Conservation (phyloP, 2,329 filamentous ascomycete species). For the Aotearoamyces nothofagi region DNA sequence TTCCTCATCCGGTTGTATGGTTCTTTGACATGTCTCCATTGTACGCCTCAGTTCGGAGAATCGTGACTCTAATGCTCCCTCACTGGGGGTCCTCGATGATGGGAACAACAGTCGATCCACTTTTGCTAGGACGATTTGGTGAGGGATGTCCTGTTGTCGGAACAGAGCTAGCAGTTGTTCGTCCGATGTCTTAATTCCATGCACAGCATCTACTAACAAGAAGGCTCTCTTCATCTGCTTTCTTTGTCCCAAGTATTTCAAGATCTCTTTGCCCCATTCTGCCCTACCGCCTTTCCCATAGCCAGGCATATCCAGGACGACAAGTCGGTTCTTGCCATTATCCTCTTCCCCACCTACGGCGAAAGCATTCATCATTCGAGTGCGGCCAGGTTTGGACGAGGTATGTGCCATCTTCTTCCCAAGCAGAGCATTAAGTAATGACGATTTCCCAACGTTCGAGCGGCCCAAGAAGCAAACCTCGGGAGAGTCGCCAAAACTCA, state of each 20-base stretch:
- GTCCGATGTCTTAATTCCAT: slow-evolving; percentile 49
- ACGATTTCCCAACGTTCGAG: slow-evolving; percentile 57
- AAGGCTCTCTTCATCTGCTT: slow-evolving; percentile 45
- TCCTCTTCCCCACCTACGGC: slow-evolving; percentile 30
- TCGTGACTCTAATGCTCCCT: slow-evolving; percentile 18
- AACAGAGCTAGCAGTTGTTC: slow-evolving; percentile 38
- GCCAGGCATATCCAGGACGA: slow-evolving; percentile 57
- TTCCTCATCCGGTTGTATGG: slow-evolving; percentile 25
- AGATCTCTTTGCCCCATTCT: slow-evolving; percentile 51
- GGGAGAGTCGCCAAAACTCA: slow-evolving; percentile 29
- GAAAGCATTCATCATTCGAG: slow-evolving; percentile 51
- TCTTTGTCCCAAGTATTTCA: slow-evolving; percentile 49
- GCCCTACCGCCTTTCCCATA: slow-evolving; percentile 47
- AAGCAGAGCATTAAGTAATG: slow-evolving; percentile 49
- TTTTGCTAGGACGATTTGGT: slow-evolving; percentile 54
- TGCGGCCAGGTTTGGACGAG: slow-evolving; percentile 43
- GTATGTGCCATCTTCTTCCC: slow-evolving; percentile 34
- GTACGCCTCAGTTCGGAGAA: slow-evolving; percentile 22
- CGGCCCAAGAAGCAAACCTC: slow-evolving; percentile 44
- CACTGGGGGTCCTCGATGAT: slow-evolving; percentile 17
- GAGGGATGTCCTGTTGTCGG: slow-evolving; percentile 37
- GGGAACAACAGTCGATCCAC: slow-evolving; percentile 37
- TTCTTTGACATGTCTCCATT: slow-evolving; percentile 23
- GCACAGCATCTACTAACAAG: slow-evolving; percentile 45
- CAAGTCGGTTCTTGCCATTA: slow-evolving; percentile 22